These are phyloP conservation scores for Arachis hypogaea DNA, from an alignment of 306 rosid genomes.

Conservation along the genomic window DNA sequence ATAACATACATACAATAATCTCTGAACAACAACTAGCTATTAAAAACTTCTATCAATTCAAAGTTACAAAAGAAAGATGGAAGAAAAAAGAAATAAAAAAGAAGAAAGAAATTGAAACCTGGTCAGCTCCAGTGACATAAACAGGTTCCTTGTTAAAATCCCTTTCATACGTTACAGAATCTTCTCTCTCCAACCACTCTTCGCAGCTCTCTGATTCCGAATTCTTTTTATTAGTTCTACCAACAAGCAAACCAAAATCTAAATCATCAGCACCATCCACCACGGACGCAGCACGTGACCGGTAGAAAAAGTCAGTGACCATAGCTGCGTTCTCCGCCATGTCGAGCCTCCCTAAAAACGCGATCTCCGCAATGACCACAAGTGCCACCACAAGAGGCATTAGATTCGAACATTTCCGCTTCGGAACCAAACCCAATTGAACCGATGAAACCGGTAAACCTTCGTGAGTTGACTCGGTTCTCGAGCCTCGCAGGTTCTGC, in stretches of 20 bases:
- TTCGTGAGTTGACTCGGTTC: slow-evolving; percentile 57
- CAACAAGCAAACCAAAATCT: slow-evolving; percentile 29
- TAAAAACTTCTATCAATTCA: background rate
- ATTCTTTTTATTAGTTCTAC: background rate
- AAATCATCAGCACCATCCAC: slow-evolving; percentile 48
- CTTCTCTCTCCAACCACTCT: slow-evolving; percentile 85
- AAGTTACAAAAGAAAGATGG: background rate
- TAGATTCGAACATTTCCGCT: slow-evolving; percentile 68
- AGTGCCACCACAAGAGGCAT: slow-evolving; percentile 70
- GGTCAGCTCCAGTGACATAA: slow-evolving; percentile 65
- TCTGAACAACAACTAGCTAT: background rate
- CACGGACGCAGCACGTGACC: slow-evolving; percentile 35
- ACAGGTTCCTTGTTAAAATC: slow-evolving; percentile 72
- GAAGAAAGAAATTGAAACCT: slow-evolving; percentile 50
- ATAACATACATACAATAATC: slow-evolving; percentile 5
- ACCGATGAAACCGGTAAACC: slow-evolving; percentile 45
- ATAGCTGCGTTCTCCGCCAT: slow-evolving; percentile 72
- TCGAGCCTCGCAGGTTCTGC: slow-evolving; percentile 62
- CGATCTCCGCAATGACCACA: slow-evolving; percentile 85
- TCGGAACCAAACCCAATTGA: slow-evolving; percentile 42
- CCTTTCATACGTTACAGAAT: slow-evolving; percentile 72
- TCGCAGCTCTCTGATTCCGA: slow-evolving; percentile 65
- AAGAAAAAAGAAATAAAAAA: background rate
- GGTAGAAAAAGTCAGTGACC: slow-evolving; percentile 72
- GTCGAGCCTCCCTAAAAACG: slow-evolving; percentile 78